Base-by-base conservation (phyloP, 108 stramenopile genomes). In the Cyclotella atomus region DNA sequence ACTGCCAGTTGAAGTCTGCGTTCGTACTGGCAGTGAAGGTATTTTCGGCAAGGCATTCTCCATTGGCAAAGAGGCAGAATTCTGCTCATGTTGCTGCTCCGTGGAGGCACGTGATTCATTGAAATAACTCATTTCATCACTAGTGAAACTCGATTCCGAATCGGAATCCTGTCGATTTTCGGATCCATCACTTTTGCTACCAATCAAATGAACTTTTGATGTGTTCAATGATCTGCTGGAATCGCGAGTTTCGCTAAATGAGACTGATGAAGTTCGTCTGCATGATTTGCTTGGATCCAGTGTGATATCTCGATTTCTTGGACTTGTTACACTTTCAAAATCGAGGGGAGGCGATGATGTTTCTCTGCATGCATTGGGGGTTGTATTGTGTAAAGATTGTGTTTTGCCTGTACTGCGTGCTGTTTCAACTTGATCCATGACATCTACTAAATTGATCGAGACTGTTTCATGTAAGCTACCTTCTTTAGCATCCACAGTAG, bases 81-180 rank as follows among this genome's bases (percentile, higher is more conserved):
- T 62, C 34, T 23, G 27, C 9, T 44, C 50, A 27, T 19, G 16
- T 25, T 72, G 27, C 19, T 17, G 8, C 44, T 70, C 30, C 9
- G 20, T 44, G 29, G 49, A 72, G 34, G 35, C 61, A 52, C 49
- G 25, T 0, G 43, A 33, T 45, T 45, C 60, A 36, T 32, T 41
- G 45, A 62, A 72, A 17, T 63, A 72, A 17, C 53, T 56, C 0
- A 59, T 43, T 23, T 62, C 71, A 0, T 29, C 71, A 34, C 52
- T 50, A 4, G 70, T 49, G 6, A 55, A 36, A 46, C 55, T 36
- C 5, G 70, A 70, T 0, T 50, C 60, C 9, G 60, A 72, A 20
- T 34, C 34, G 6, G 23, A 32, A 38, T 34, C 20, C 16, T 27
- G 5, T 17, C 15, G n/a, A 23, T 27, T 33, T 38, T 57, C 41